Percentiles rank a stretch among this genome's conserved stretches.
phyloP scores from a whole-genome alignment of 305 asterid species.

The Fraxinus nigra region DNA sequence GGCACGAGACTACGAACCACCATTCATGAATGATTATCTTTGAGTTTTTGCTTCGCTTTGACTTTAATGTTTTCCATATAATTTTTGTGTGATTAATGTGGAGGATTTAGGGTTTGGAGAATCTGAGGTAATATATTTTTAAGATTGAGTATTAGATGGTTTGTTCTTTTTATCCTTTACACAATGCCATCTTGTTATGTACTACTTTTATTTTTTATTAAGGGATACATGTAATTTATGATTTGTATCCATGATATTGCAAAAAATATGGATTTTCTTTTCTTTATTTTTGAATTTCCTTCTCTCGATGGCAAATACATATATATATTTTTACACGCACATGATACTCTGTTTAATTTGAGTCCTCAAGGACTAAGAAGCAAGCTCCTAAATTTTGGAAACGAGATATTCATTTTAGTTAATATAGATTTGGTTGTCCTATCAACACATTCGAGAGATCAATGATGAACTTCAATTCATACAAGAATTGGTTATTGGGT shows the following conservation, averaged over 20 bases:
- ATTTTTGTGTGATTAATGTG: constrained; percentile 43
- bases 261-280: background rate
- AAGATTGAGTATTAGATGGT: constrained; percentile 28
- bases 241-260: background rate
- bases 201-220: background rate
- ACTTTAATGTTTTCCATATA: background rate
- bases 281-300: background rate
- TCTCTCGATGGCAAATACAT: background rate
- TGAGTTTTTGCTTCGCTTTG: constrained; percentile 8
- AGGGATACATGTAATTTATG: constrained; percentile 17
- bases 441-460: background rate
- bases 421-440: background rate
- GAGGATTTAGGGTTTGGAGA: constrained; percentile 34
- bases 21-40: constrained; percentile 37
- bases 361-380: background rate
- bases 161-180: constrained; percentile 11
- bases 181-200: constrained; percentile 23
- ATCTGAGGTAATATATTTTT: constrained; percentile 22
- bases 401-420: background rate
- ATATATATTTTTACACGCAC: background rate
- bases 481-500: background rate
- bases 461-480: background rate
- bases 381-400: background rate
- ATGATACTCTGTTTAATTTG: background rate
- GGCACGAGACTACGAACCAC: constrained; percentile 41